A percentile compares a stretch with the other conserved stretches of the same genome.
Evolutionary conservation across 2,329 filamentous ascomycete genomes (phyloP).

Genomic region (Raffaelea arxii): DNA sequence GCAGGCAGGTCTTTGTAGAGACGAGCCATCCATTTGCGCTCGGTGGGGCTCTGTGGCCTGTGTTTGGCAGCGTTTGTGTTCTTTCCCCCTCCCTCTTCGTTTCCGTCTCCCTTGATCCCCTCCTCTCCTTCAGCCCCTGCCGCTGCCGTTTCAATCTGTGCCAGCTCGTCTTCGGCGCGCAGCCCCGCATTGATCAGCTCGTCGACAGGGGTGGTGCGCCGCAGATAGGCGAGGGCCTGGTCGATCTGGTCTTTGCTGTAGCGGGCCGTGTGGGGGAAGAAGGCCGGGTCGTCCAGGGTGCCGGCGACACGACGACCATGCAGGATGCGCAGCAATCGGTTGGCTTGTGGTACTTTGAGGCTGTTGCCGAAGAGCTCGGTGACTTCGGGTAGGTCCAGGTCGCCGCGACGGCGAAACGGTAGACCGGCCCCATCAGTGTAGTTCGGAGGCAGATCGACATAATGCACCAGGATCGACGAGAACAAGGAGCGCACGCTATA

Average conservation of each 20-base stretch:
- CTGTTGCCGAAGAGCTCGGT: conserved; percentile 38
- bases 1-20: conserved; percentile 16
- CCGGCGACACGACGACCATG: conserved; percentile 56
- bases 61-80: neutral
- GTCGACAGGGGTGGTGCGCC: conserved; percentile 44
- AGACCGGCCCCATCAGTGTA: conserved; percentile 49
- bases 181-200: conserved; percentile 52
- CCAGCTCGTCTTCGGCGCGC: conserved; percentile 53
- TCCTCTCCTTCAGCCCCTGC: conserved; percentile 13
- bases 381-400: conserved; percentile 39
- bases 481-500: conserved; percentile 18
- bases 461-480: conserved; percentile 35
- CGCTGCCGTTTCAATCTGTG: conserved; percentile 32
- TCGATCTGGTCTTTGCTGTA: conserved; percentile 32
- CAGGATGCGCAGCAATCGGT: conserved; percentile 45
- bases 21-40: conserved; percentile 12
- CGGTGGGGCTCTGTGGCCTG: neutral
- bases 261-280: conserved; percentile 34
- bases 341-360: conserved; percentile 35
- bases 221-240: conserved; percentile 44
- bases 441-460: conserved; percentile 45
- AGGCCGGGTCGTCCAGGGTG: conserved; percentile 49
- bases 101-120: conserved; percentile 3
- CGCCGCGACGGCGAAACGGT: conserved; percentile 33
- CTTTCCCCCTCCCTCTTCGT: neutral